Base-by-base conservation (phyloP, 495 filamentous ascomycete genomes). In the Penicillium riverlandense region DNA sequence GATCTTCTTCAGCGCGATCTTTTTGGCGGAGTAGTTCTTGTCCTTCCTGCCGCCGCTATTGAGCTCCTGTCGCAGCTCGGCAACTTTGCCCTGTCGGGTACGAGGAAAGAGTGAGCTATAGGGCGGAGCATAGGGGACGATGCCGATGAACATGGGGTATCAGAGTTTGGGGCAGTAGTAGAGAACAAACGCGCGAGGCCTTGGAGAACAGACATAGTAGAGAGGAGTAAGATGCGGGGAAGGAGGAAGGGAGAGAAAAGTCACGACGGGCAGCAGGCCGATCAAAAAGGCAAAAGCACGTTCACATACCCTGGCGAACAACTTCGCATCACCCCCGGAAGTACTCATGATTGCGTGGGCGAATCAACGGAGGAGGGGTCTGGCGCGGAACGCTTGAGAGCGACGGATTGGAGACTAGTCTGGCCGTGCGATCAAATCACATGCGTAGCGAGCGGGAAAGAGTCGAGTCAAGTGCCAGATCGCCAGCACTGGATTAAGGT, bases 1-100 rank as follows among this genome's bases (percentile, higher is more conserved):
- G 52, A 99, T 97, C 76, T 96, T 96, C 81, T 99, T 99, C 40
- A 99, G 75, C 28, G 92, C 91, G 59, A 96, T 95, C 79, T 97
- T 97, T 76, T 97, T 99, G 51, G 85, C 81, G 35, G 88, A 83
- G 63, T 86, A 83, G 72, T 95, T 95, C 77, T 97, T 99, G 76
- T 99, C 92, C 71, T 96, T 97, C 74, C 90, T 95, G 61, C 88
- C 87, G 54, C 87, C 86, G 68, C 83, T 88, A 65, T 88, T 88
- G 63, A 99, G 78, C 75, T 99, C 92, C 48, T 83, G 77, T 62
- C 94, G 89, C 57, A 99, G 78, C 77, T 99, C 92, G 49, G 92
- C 90, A 48, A 96, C 92, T 80, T 97, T 99, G 72, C 92, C 92
- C 92, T 99, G 83, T 73, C 48, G 41, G 59, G 55, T 55, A 31